Evolutionary conservation across 106 monocot species (phyloP).

Genomic region (Phalaenopsis equestris): DNA sequence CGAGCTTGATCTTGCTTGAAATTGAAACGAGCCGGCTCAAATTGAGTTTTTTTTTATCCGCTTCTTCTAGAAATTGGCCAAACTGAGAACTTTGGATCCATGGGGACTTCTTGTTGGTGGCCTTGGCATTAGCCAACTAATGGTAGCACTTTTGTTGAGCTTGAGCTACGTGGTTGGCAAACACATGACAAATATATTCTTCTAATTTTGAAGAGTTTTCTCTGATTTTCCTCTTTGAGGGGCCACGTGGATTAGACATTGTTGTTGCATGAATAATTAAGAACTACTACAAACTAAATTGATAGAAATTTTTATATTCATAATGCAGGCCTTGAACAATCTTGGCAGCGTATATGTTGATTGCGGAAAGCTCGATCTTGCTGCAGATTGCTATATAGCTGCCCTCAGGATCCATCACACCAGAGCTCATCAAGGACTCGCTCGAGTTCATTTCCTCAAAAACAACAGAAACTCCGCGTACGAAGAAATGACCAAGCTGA

Average conservation of each 20-base stretch:
- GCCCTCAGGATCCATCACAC: constrained; percentile 93
- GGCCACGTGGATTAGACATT: background rate
- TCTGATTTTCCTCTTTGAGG: too few relatives aligned
- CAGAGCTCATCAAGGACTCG: constrained; percentile 95
- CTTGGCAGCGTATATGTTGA: constrained; percentile 97
- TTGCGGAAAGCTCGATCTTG: constrained; percentile 79
- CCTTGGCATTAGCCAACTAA: too few relatives aligned
- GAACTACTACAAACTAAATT: background rate
- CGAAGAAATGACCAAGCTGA: constrained; percentile 90
- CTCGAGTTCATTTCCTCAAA: constrained; percentile 87
- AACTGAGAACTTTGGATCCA: too few relatives aligned
- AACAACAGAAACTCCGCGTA: constrained; percentile 72
- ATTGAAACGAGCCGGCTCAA: too few relatives aligned
- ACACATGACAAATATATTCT: too few relatives aligned
- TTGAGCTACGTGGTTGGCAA: too few relatives aligned
- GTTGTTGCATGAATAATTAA: background rate
- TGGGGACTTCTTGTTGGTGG: too few relatives aligned
- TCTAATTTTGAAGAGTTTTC: too few relatives aligned
- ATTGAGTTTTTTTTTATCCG: too few relatives aligned
- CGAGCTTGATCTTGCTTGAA: too few relatives aligned
- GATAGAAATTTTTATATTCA: constrained; percentile 1
- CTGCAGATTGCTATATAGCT: constrained; percentile 86
- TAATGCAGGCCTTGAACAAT: constrained; percentile 85
- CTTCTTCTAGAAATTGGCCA: too few relatives aligned
- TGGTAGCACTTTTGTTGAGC: too few relatives aligned